phyloP scores from a whole-genome alignment of 805 yeast genomes.

The Sungouiella thailandica region DNA sequence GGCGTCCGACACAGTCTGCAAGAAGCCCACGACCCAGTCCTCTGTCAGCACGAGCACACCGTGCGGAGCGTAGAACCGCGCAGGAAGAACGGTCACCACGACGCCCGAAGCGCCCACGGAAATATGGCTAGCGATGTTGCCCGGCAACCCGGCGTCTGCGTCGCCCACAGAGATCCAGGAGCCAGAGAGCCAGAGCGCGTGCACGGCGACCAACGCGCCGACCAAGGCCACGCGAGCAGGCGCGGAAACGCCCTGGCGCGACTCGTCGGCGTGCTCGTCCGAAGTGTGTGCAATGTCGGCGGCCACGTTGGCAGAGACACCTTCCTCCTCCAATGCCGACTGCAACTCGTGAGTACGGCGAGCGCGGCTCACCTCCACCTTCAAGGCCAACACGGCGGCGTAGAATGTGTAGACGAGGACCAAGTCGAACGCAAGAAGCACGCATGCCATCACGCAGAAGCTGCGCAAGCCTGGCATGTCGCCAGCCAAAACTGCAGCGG shows the following conservation, averaged over 20 bases:
- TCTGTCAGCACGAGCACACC: constrained; percentile 55
- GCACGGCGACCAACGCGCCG: constrained; percentile 55
- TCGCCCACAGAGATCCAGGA: constrained; percentile 56
- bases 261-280: constrained; percentile 20
- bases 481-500: constrained; percentile 60
- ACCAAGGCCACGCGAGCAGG: constrained; percentile 57
- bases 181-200: constrained; percentile 63
- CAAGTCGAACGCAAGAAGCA: constrained; percentile 67
- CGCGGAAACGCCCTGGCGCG: constrained; percentile 31
- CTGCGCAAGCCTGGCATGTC: constrained; percentile 70
- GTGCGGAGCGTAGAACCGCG: constrained; percentile 54
- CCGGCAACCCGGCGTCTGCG: constrained; percentile 26
- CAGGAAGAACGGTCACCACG: constrained; percentile 53
- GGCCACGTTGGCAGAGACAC: constrained; percentile 71
- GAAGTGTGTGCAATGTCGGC: constrained; percentile 53
- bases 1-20: constrained; percentile 57
- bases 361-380: constrained; percentile 82
- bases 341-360: constrained; percentile 75
- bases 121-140: constrained; percentile 39
- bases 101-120: constrained; percentile 45
- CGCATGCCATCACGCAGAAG: constrained; percentile 71
- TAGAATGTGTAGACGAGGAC: constrained; percentile 74
- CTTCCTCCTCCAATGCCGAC: constrained; percentile 87
- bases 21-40: constrained; percentile 48
- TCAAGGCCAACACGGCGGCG: constrained; percentile 77